Evolutionary conservation across 768 basidiomycete genomes (phyloP).

Genomic region (Gymnopilus junonius): DNA sequence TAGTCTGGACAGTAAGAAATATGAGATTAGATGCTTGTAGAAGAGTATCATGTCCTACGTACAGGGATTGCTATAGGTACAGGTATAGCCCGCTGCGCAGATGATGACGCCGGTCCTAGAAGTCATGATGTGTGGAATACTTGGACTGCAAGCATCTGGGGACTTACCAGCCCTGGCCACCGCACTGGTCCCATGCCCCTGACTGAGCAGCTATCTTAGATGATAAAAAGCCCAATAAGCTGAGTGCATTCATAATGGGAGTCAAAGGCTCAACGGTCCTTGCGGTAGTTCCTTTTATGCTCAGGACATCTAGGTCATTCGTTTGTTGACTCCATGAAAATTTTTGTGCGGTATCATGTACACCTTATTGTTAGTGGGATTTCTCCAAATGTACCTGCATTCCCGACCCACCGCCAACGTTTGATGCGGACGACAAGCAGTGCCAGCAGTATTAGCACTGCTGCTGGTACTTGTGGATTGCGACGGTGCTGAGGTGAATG

Average conservation of each 20-base stretch:
- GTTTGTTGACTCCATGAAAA: no score
- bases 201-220: slow-evolving; percentile 37
- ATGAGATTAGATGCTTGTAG: not conserved
- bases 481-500: no score
- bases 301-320: no score
- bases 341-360: no score
- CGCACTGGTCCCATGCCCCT: slow-evolving; percentile 47
- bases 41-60: slow-evolving; percentile 3
- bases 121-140: not conserved
- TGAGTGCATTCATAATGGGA: slow-evolving; percentile 15
- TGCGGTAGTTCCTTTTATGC: not conserved
- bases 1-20: slow-evolving; percentile 40
- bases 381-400: no score
- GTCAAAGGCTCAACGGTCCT: not conserved
- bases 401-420: no score
- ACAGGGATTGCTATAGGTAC: slow-evolving; percentile 46
- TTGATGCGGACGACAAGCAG: no score
- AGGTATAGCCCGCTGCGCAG: slow-evolving; percentile 47
- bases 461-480: no score
- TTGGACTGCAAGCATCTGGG: not conserved
- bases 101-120: slow-evolving; percentile 46
- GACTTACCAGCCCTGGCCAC: slow-evolving; percentile 43
- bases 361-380: no score
- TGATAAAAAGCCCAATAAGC: slow-evolving; percentile 17
- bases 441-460: no score